These are phyloP conservation scores for Leccinum incarnatum DNA, from an alignment of 768 basidiomycete genomes.

Conservation along the genomic window DNA sequence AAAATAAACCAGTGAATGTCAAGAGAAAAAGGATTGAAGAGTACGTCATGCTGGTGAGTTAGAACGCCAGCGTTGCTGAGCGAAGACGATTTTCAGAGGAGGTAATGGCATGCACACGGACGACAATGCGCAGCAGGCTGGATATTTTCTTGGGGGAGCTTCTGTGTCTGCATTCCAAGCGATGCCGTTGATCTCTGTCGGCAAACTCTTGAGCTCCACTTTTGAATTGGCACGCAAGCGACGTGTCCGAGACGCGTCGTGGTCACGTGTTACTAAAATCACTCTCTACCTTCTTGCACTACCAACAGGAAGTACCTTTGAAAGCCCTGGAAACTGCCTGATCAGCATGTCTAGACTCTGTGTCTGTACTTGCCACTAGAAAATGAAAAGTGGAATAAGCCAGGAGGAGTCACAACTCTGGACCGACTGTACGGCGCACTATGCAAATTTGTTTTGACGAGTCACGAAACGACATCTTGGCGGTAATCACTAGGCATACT, in stretches of 20 bases:
- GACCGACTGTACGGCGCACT: not conserved
- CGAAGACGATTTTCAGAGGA: conserved; percentile 4
- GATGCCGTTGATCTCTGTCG: conserved; percentile 24
- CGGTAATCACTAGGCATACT: no score
- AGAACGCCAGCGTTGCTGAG: conserved; percentile 4
- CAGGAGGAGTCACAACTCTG: not conserved
- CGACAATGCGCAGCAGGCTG: not conserved
- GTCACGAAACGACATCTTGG: no score
- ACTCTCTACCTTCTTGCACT: not conserved
- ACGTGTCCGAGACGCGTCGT: conserved; percentile 10
- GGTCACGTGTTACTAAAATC: conserved; percentile 31
- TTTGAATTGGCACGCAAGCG: conserved; percentile 4
- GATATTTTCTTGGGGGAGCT: conserved; percentile 6
- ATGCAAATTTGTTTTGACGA: no score
- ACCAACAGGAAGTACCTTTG: not conserved
- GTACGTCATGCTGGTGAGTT: conserved; percentile 6
- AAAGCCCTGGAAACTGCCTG: not conserved
- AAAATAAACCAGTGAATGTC: conserved; percentile 4
- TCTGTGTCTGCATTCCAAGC: conserved; percentile 16
- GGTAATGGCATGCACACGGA: conserved; percentile 3
- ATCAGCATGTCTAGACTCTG: not conserved
- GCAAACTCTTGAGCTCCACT: conserved; percentile 16
- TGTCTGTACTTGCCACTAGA: not conserved
- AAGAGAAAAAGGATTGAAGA: conserved; percentile 10
- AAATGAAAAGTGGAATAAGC: not conserved